A percentile compares a stretch with the other conserved stretches of the same genome.
Evolutionary conservation across 2,329 filamentous ascomycete species (phyloP).

Genomic region (Onygenales sp.): DNA sequence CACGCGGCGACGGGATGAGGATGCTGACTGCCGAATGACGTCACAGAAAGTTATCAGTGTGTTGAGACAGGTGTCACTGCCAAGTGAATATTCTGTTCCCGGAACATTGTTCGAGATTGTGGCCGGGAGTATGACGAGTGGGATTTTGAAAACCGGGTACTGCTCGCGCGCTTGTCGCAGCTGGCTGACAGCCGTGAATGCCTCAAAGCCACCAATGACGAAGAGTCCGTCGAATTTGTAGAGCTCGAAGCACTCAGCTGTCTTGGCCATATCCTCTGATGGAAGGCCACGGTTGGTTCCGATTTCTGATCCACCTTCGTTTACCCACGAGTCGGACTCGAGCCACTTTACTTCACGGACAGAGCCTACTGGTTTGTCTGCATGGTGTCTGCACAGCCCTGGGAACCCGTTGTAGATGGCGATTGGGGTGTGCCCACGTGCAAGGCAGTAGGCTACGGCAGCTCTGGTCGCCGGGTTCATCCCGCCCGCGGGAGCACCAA

Average conservation of each 20-base stretch:
- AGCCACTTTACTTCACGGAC: conserved; percentile 86
- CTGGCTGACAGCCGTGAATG: conserved; percentile 84
- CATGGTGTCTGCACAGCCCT: conserved; percentile 83
- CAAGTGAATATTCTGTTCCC: conserved; percentile 92
- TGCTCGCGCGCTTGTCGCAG: conserved; percentile 68
- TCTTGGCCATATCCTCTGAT: conserved; percentile 71
- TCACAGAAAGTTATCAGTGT: conserved; percentile 92
- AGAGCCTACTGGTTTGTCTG: conserved; percentile 67
- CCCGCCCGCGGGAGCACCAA: conserved; percentile 89
- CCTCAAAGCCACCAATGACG: conserved; percentile 90
- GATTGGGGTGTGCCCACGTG: conserved; percentile 82
- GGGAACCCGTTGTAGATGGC: conserved; percentile 97
- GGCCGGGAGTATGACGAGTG: conserved; percentile 83
- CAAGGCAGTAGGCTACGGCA: conserved; percentile 84
- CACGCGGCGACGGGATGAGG: conserved; percentile 81
- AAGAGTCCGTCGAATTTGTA: conserved; percentile 90
- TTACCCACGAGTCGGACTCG: conserved; percentile 90
- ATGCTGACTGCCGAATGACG: conserved; percentile 94
- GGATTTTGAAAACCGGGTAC: conserved; percentile 82
- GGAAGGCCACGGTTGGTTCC: conserved; percentile 94
- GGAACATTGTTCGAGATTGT: conserved; percentile 99
- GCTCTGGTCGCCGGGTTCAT: conserved; percentile 97
- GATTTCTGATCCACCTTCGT: conserved; percentile 93
- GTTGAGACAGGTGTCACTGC: conserved; percentile 93
- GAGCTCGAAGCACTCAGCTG: conserved; percentile 72